Conservation (phyloP, 108 stramenopile genomes). For the Cyclotella cryptica region DNA sequence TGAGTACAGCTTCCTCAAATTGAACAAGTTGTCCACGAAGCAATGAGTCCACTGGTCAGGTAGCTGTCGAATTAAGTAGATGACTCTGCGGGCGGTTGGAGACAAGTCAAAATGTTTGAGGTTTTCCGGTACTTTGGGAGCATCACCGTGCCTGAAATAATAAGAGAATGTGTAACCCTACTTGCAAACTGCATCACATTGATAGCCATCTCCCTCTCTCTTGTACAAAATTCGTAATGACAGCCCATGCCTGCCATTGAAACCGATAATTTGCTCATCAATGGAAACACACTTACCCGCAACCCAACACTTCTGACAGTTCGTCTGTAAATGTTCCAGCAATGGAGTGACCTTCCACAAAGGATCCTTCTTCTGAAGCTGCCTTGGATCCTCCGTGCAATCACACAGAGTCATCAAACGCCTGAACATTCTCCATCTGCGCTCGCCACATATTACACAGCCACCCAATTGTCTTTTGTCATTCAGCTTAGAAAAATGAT, state of each 20-base stretch:
- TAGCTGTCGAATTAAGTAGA: constrained; percentile 52
- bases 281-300: not conserved
- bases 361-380: too few relatives aligned
- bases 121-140: too few relatives aligned
- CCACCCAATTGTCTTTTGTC: too few relatives aligned
- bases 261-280: constrained; percentile 27
- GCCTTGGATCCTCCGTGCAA: too few relatives aligned
- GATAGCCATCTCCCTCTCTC: too few relatives aligned
- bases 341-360: not conserved
- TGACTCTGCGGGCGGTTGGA: constrained; percentile 69
- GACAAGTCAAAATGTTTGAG: too few relatives aligned
- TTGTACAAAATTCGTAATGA: constrained; percentile 38
- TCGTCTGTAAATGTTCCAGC: not conserved
- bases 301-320: not conserved
- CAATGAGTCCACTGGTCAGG: too few relatives aligned
- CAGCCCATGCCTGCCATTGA: too few relatives aligned
- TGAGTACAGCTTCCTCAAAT: constrained; percentile 49
- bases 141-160: constrained; percentile 35
- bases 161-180: constrained; percentile 35
- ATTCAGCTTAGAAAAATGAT: too few relatives aligned
- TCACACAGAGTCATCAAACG: too few relatives aligned
- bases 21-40: constrained; percentile 70
- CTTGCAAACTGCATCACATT: constrained; percentile 42
- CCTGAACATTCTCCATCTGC: too few relatives aligned
- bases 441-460: too few relatives aligned